These are phyloP conservation scores for Magnaporthiopsis incrustans DNA, from an alignment of 2,329 filamentous ascomycete genomes.

Conservation along the genomic window DNA sequence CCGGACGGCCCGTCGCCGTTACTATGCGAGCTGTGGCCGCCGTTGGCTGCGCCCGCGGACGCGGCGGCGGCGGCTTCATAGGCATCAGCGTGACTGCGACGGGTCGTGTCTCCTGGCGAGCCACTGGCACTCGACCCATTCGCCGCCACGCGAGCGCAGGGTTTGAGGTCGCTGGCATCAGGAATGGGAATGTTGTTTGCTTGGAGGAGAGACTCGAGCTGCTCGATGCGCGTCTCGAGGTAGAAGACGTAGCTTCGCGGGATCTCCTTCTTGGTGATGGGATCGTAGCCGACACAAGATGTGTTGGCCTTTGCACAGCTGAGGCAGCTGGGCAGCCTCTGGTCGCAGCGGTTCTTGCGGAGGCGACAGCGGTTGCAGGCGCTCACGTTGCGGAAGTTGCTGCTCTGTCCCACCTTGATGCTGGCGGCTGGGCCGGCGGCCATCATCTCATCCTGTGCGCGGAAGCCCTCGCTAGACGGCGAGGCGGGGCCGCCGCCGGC, in stretches of 20 bases:
- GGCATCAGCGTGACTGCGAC: slow-evolving; percentile 24
- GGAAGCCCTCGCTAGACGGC: slow-evolving; percentile 20
- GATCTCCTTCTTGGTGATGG: slow-evolving; percentile 93
- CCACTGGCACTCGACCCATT: slow-evolving; percentile 25
- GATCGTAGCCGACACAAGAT: slow-evolving; percentile 90
- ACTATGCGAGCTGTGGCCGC: slow-evolving; percentile 24
- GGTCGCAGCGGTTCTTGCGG: slow-evolving; percentile 92
- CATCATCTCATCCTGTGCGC: slow-evolving; percentile 18
- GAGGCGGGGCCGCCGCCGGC: slow-evolving; percentile 25
- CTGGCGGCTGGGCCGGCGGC: slow-evolving; percentile 19
- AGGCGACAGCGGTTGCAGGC: slow-evolving; percentile 89
- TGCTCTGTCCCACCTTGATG: slow-evolving; percentile 48
- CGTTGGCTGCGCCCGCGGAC: slow-evolving; percentile 14
- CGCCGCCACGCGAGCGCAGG: slow-evolving; percentile 40
- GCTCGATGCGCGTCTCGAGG: slow-evolving; percentile 76
- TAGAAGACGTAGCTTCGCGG: slow-evolving; percentile 89
- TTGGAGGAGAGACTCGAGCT: slow-evolving; percentile 69
- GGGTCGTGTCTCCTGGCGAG: slow-evolving; percentile 25
- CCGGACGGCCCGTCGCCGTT: slow-evolving; percentile 48
- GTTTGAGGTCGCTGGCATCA: slow-evolving; percentile 61
- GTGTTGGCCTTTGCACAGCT: slow-evolving; percentile 90
- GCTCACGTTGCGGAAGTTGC: slow-evolving; percentile 77
- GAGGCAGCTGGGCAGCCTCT: slow-evolving; percentile 81
- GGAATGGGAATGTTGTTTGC: slow-evolving; percentile 65
- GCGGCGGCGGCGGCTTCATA: slow-evolving; percentile 11